Evolutionary conservation across 768 basidiomycete genomes (phyloP).

Genomic region (Rhizopogon roseolus): DNA sequence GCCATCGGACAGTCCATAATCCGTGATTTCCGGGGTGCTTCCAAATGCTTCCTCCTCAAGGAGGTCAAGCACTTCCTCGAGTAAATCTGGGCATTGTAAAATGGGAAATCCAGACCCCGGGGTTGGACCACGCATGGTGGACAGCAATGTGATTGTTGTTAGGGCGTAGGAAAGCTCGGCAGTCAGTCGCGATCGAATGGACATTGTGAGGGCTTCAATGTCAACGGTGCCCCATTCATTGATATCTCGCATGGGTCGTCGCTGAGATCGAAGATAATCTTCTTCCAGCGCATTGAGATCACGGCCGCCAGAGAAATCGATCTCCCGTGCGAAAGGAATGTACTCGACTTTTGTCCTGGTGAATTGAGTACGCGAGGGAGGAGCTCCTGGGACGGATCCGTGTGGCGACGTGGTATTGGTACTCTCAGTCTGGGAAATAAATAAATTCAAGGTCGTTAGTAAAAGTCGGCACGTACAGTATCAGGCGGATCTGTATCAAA

Average conservation of each 20-base stretch:
- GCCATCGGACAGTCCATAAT: constrained; percentile 23
- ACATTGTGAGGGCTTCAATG: constrained; percentile 91
- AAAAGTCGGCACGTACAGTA: constrained; percentile 32
- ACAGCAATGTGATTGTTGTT: constrained; percentile 79
- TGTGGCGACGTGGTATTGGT: constrained; percentile 7
- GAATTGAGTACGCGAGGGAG: constrained; percentile 42
- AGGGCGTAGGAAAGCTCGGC: constrained; percentile 87
- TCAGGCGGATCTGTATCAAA: constrained; percentile 45
- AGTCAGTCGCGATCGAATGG: constrained; percentile 78
- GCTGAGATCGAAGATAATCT: constrained; percentile 48
- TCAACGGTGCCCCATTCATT: constrained; percentile 89
- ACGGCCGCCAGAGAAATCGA: constrained; percentile 77
- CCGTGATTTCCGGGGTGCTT: constrained; percentile 30
- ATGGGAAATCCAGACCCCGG: constrained; percentile 64
- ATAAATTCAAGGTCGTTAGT: constrained; percentile 6
- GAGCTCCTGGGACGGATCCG: constrained; percentile 23
- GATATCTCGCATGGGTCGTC: constrained; percentile 62
- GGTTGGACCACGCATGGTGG: constrained; percentile 68
- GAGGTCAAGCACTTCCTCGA: constrained; percentile 84
- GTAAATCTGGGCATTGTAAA: constrained; percentile 67
- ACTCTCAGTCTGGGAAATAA: neutral
- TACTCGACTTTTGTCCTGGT: constrained; percentile 85
- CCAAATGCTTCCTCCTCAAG: constrained; percentile 79
- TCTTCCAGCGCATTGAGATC: constrained; percentile 64
- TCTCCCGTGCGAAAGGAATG: constrained; percentile 70